Base-by-base conservation (phyloP, 2,329 filamentous ascomycete species). In the Tolypocladium album region DNA sequence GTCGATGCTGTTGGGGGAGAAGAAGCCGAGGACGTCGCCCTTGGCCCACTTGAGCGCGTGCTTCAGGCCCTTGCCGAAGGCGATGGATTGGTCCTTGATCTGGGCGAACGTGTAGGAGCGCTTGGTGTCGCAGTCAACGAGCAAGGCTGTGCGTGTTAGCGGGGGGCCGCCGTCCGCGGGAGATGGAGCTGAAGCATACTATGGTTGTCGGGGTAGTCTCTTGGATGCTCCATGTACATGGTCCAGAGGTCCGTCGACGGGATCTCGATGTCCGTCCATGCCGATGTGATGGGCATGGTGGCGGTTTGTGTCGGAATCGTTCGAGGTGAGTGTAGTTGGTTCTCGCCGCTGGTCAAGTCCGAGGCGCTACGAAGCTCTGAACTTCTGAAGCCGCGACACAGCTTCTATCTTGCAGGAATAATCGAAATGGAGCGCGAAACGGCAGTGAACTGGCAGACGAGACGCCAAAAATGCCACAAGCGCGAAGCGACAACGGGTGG, bases 1-100 rank as follows among this genome's bases (percentile, higher is more conserved):
- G 72, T 97, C 92, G 69, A 97, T 88, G 71, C 82, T 86, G 72
- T 97, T 97, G 36, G 92, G 89, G 4, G 90, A 87, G 78, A 88
- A 96, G 59, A 96, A 79, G 13, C 83, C 88, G 27, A 97, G 79
- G 1, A 94, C 89, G 70, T 97, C 90, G 67, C 89, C 89, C 70
- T 88, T 92, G 66, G 86, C 80, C 88, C 92, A 96, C 57, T 86
- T 81, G 82, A 87, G 93, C 27, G 79, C 74, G 34, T 87, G 83
- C 68, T 86, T 87, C 24, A 97, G 80, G 0, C 90, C 92, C 64
- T 87, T 85, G 57, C 90, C 92, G 65, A 97, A 95, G n/a, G 85
- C 82, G 45, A 86, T 74, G 1, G 90, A 88, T 20, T 83, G 78
- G 62, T 78, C 78, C 67, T 83, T 87, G 60, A 90, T 75, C 63